Evolutionary conservation across 768 basidiomycete genomes (phyloP).

Genomic region (Tephrocybe sp.): DNA sequence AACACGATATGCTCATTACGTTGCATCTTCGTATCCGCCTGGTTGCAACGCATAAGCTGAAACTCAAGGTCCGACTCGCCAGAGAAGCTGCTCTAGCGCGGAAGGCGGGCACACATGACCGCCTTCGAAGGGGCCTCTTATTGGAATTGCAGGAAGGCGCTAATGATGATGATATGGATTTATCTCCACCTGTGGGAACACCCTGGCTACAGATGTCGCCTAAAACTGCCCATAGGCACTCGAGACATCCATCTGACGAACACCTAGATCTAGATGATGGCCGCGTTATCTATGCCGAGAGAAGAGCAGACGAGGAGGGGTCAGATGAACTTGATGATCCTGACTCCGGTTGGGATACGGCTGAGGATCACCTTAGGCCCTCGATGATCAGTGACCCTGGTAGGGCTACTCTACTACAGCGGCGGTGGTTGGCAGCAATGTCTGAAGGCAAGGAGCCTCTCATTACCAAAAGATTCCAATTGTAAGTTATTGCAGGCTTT

Average conservation of each 20-base stretch:
- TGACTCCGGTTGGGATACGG: conserved; percentile 44
- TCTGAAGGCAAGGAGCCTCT: conserved; percentile 73
- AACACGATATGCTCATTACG: conserved; percentile 79
- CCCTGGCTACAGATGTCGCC: conserved; percentile 57
- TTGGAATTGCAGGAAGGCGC: conserved; percentile 19
- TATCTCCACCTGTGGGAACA: conserved; percentile 22
- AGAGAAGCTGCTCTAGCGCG: conserved; percentile 35
- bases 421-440: conserved; percentile 90
- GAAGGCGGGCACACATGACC: conserved; percentile 15
- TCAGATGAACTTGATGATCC: conserved; percentile 39
- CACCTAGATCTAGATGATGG: conserved; percentile 34
- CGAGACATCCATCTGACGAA: conserved; percentile 46
- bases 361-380: conserved; percentile 45
- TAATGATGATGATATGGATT: conserved; percentile 17
- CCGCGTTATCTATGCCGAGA: conserved; percentile 29
- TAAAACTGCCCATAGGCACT: conserved; percentile 43
- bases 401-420: conserved; percentile 73
- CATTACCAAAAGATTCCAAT: conserved; percentile 71
- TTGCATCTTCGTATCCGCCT: conserved; percentile 85
- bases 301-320: conserved; percentile 40
- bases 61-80: conserved; percentile 56
- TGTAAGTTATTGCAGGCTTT: conserved; percentile 42
- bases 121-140: conserved; percentile 17
- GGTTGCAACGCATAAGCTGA: conserved; percentile 74
- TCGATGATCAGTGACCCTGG: conserved; percentile 84